Evolutionary conservation across 257 asterid species (phyloP).

Genomic region (Fraxinus excelsior): DNA sequence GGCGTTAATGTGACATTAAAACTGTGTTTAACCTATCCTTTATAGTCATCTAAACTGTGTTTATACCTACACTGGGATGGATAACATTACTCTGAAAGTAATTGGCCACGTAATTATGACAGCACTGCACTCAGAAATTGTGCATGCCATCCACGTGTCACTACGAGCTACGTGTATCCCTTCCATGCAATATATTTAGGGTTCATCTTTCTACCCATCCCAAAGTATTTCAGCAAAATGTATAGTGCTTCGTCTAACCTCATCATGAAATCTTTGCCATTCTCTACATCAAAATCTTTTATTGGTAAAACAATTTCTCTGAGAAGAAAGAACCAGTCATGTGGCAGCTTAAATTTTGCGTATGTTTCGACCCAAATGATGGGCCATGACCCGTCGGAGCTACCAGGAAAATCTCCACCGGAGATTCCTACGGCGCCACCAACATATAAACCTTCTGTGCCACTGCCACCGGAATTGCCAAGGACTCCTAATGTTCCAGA

Average conservation of each 20-base stretch:
- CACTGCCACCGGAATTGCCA: slow-evolving; percentile 46
- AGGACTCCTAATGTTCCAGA: slow-evolving; percentile 47
- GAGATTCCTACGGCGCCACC: slow-evolving; percentile 52
- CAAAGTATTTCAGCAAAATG: slow-evolving; percentile 32
- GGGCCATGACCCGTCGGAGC: slow-evolving; percentile 34
- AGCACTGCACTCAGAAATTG: background rate
- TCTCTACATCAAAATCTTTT: slow-evolving; percentile 15
- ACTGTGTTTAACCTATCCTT: no score
- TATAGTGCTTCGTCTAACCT: slow-evolving; percentile 29
- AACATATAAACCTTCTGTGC: slow-evolving; percentile 23
- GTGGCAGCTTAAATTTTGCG: background rate
- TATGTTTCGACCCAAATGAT: slow-evolving; percentile 19
- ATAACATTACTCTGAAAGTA: no score
- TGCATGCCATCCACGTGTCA: slow-evolving; percentile 33
- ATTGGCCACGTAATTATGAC: no score
- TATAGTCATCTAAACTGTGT: no score
- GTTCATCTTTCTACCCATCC: background rate
- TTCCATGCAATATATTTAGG: background rate
- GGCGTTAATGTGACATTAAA: no score
- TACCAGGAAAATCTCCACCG: slow-evolving; percentile 45
- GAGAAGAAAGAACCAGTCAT: background rate
- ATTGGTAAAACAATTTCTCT: slow-evolving; percentile 1
- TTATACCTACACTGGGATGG: no score
- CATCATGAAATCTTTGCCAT: slow-evolving; percentile 32
- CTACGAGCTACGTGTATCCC: slow-evolving; percentile 11